These are phyloP conservation scores for Vicia sativa DNA, from an alignment of 306 rosid genomes.

Conservation along the genomic window DNA sequence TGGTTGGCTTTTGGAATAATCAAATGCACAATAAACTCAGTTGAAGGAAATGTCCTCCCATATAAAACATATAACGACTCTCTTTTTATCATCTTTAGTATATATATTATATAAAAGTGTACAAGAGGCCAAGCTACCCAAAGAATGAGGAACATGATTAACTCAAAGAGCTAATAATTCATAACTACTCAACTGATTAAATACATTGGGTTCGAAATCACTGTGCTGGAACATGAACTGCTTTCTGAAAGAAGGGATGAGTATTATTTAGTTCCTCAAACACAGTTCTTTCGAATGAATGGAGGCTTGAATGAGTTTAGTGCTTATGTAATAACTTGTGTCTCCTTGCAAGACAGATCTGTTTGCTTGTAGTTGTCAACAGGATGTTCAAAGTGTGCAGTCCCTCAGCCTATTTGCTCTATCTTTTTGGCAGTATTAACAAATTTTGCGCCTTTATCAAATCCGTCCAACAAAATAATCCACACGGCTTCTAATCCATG, in stretches of 20 bases:
- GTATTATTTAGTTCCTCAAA: slow-evolving; percentile 16
- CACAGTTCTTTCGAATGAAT: slow-evolving; percentile 4
- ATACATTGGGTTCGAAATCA: no score
- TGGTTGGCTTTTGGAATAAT: no score
- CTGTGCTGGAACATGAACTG: no score
- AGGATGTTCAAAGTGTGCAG: slow-evolving; percentile 22
- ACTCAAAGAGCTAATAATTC: background rate
- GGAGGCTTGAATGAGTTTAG: slow-evolving; percentile 22
- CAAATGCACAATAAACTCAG: background rate
- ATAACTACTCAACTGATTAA: no score
- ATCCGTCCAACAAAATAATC: slow-evolving; percentile 81
- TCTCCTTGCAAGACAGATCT: slow-evolving; percentile 23
- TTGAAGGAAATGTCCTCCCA: background rate
- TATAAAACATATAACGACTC: slow-evolving; percentile 7
- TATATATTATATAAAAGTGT: background rate
- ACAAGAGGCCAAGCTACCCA: slow-evolving; percentile 7
- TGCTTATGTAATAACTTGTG: slow-evolving; percentile 30
- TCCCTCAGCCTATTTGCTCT: slow-evolving; percentile 44
- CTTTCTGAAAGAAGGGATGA: slow-evolving; percentile 40
- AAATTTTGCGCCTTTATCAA: slow-evolving; percentile 67
- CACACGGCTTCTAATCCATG: slow-evolving; percentile 71
- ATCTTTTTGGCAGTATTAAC: slow-evolving; percentile 52
- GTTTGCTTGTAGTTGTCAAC: slow-evolving; percentile 35
- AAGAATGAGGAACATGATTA: slow-evolving; percentile 1
- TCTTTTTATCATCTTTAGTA: background rate